Evolutionary conservation across 805 yeast species (phyloP).

Genomic region (Kodamaea restingae): DNA sequence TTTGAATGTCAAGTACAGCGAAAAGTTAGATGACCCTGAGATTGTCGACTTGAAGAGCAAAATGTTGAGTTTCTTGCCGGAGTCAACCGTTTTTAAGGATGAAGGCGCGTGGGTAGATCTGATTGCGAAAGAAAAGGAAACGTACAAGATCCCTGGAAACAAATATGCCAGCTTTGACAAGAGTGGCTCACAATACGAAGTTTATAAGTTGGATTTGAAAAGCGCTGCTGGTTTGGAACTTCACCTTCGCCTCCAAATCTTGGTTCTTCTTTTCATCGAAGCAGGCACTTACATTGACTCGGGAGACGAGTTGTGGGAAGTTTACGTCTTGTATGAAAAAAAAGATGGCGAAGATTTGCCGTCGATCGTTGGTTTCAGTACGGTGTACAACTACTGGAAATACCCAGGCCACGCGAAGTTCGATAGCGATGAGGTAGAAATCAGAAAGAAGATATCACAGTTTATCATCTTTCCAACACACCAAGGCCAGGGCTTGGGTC

Average conservation of each 20-base stretch:
- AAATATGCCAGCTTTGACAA: conserved; percentile 26
- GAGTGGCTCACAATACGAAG: conserved; percentile 40
- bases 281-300: conserved; percentile 88
- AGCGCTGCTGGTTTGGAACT: conserved; percentile 45
- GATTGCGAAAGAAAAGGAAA: conserved; percentile 45
- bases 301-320: conserved; percentile 74
- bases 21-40: conserved; percentile 49
- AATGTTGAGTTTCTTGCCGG: conserved; percentile 59
- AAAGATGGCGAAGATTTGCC: conserved; percentile 19
- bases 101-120: conserved; percentile 64
- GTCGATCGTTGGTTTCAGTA: conserved; percentile 71
- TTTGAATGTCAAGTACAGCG: conserved; percentile 53
- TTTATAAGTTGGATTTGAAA: conserved; percentile 48
- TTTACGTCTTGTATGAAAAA: conserved; percentile 50
- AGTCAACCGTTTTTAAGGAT: conserved; percentile 54
- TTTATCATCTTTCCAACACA: conserved; percentile 80
- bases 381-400: conserved; percentile 80
- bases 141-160: conserved; percentile 41
- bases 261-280: conserved; percentile 82
- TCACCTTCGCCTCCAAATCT: conserved; percentile 69
- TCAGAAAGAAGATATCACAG: conserved; percentile 80
- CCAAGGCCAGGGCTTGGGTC: conserved; percentile 74
- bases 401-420: conserved; percentile 54
- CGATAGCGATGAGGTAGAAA: conserved; percentile 38
- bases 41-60: conserved; percentile 57